Base-by-base conservation (phyloP, 2,329 filamentous ascomycete genomes). In the Arachnopeziza araneosa region DNA sequence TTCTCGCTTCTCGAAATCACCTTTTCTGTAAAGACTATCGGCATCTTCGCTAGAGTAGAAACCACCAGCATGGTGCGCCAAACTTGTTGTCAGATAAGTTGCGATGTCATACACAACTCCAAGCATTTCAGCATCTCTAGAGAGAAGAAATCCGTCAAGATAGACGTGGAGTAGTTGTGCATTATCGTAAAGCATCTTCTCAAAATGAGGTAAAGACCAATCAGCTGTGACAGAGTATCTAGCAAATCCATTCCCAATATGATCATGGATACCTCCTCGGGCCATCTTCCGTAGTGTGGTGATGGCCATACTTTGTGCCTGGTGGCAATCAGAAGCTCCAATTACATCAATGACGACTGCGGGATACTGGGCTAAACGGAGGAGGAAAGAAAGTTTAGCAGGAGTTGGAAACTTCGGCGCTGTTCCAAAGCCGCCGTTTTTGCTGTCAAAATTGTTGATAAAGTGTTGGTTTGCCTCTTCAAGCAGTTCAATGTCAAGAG, bases 161-260 rank as follows among this genome's bases (percentile, higher is more conserved):
- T 95, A 98, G 7, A 95, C 80, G 24, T 87, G 83, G 1, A 99
- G 77, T 1, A 98, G 80, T 66, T 97, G 88, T 0, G 90, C 88
- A 69, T 99, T 96, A 71, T 98, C 95, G 58, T 91, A 92, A 10
- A 97, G 83, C 83, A 98, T 92, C 78, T 98, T 98, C 77, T 99
- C 95, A 68, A 98, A 99, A 73, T 96, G 93, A 12, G 95, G 95
- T 53, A 98, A 78, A 64, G 89, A 90, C 95, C 95, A 99, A 75
- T 98, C 90, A 17, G 86, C 79, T 0, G 93, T 98, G 8, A 96
- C 89, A 17, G 91, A 96, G 72, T 96, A 97, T 56, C 93, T 84
- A 48, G 88, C 85, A 68, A 92, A 91, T 7, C 90, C 90, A 70
- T 89, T 83, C 51, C 90, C 89, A 62, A 93, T 83, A 63, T 90